Evolutionary conservation across 371 early-diverging fungal genomes (phyloP), one percentile per base, ranked within the genome.

Genomic region (Choanephora cucurbitarum): DNA sequence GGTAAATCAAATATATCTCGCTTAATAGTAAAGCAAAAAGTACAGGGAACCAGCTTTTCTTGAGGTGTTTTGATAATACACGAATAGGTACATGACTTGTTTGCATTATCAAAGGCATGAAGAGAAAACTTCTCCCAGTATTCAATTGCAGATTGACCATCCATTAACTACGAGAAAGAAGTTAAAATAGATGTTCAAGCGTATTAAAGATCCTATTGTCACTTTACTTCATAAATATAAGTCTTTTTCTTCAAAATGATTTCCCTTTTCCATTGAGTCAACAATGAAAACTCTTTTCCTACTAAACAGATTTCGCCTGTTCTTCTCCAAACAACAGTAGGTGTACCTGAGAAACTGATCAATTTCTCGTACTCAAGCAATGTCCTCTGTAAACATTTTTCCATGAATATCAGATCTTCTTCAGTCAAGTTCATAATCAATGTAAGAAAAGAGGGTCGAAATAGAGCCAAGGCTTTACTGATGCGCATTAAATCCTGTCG

Each of bases 71-170:
- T 61, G 58, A 95, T 65, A 43, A 84, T 84, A 68, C 91, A 89
- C 11, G 87, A 89, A 32, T 87, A 79, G 82, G 89, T 88, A 46
- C 91, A 88, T 5, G 89, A 80, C 59, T 91, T 85, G 57, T 91
- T 88, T 19, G 90, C 84, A 72, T 90, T 92, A 65, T 94, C 93
- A 63, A 95, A 93, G 17, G 94, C 90, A 56, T 92, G 90, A 7
- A 82, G 82, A n/a, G 91, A 84, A 69, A 92, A 96, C 60, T 87
- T 83, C 65, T 94, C 94, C 94, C 94, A 95, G 66, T 96, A 96
- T 43, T 90, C 88, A 13, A 94, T 94, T 1, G 91, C 92, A 5
- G 91, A 91, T 50, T 84, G 73, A 58, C 86, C 87, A 69, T 93
- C 92, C 95, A 96, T 93, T 50, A 96, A 76, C 89, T 89, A 40